These are phyloP conservation scores for Diaporthe sp. DNA, from an alignment of 2,329 filamentous ascomycete species.

Conservation along the genomic window DNA sequence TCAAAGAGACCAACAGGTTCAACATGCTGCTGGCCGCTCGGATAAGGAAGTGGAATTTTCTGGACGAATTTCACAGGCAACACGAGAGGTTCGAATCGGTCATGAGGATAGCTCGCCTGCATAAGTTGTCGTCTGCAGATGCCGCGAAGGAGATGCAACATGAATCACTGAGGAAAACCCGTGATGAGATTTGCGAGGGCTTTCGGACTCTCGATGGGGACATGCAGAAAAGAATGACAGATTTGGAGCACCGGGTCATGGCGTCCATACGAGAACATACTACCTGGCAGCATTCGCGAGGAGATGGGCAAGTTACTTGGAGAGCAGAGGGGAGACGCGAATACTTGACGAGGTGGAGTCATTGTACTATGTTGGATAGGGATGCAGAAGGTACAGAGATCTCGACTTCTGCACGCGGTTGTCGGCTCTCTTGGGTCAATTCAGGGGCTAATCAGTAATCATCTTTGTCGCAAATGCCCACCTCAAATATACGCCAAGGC, in stretches of 20 bases:
- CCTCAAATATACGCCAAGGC: too few relatives aligned
- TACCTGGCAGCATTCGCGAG: background rate
- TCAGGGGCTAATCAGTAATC: background rate
- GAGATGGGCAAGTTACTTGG: background rate
- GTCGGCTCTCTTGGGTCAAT: background rate
- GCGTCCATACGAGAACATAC: too few relatives aligned
- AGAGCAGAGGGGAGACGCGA: background rate
- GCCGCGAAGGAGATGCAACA: background rate
- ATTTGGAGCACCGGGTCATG: background rate
- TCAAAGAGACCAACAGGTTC: too few relatives aligned
- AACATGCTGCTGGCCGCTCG: too few relatives aligned
- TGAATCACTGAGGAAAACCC: background rate
- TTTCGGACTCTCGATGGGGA: background rate
- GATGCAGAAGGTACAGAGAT: background rate
- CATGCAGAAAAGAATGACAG: background rate
- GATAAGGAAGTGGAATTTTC: background rate
- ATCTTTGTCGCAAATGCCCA: background rate
- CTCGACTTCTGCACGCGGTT: background rate
- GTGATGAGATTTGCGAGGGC: background rate
- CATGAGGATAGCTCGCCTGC: background rate
- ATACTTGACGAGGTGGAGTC: background rate
- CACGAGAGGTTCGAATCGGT: background rate
- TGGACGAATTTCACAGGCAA: background rate
- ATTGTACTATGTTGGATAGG: background rate
- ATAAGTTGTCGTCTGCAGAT: background rate